These are phyloP conservation scores for Globisporangium recalcitrans DNA, from an alignment of 352 stramenopile species.

Conservation along the genomic window DNA sequence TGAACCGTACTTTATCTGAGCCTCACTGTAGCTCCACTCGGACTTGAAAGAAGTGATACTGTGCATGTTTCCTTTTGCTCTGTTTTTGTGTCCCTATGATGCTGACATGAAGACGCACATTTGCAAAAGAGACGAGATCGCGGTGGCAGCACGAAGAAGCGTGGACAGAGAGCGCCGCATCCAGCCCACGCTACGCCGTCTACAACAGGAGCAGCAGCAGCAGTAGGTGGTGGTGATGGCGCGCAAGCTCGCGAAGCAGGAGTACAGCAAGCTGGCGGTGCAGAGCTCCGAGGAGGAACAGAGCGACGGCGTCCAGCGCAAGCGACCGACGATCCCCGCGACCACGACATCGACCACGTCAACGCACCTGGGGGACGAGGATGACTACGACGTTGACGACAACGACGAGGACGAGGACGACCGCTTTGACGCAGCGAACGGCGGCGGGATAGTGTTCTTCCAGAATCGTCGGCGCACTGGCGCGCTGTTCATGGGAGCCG, in stretches of 20 bases:
- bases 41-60: too few species aligned
- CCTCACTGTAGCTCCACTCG: too few species aligned
- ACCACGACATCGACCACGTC: background rate
- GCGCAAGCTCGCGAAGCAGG: slow-evolving; percentile 22
- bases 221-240: background rate
- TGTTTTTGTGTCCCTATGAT: too few species aligned
- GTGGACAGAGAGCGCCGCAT: too few species aligned
- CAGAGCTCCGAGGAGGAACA: slow-evolving; percentile 7
- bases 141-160: too few species aligned
- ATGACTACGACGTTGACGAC: background rate
- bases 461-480: slow-evolving; percentile 19
- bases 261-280: slow-evolving; percentile 18
- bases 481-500: slow-evolving; percentile 22
- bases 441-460: background rate
- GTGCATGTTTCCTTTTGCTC: too few species aligned
- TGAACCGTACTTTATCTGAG: too few species aligned
- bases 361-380: background rate
- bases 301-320: slow-evolving; percentile 2
- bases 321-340: background rate
- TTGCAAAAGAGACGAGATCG: too few species aligned
- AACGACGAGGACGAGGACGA: slow-evolving; percentile 12
- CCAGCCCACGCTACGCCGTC: too few species aligned
- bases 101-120: too few species aligned
- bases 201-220: background rate
- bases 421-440: slow-evolving; percentile 4